phyloP scores from a whole-genome alignment of 208 protist species.

The Jaenimonas drosophilae region DNA sequence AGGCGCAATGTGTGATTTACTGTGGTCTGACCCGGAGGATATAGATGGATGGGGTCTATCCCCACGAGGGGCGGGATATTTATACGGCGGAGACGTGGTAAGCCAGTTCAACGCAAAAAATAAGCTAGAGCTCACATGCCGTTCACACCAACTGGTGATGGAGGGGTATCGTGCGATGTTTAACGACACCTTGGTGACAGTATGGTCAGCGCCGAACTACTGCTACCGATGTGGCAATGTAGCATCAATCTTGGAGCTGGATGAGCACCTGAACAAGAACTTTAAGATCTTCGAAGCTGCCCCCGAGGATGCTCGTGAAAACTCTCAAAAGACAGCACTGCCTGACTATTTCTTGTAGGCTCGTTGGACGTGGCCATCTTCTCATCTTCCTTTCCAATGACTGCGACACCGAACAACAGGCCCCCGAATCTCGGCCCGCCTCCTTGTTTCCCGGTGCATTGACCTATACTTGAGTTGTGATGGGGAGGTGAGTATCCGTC shows the following conservation, averaged over 20 bases:
- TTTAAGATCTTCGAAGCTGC: constrained; percentile 99
- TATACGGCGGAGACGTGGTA: constrained; percentile 98
- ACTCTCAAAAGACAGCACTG: constrained; percentile 41
- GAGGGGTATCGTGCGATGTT: constrained; percentile 95
- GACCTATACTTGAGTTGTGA: too few species aligned
- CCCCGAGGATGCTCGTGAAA: constrained; percentile 88
- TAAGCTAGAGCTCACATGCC: constrained; percentile 90
- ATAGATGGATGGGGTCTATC: constrained; percentile 95
- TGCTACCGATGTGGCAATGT: constrained; percentile 98
- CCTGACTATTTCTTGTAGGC: constrained; percentile 81
- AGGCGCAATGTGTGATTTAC: constrained; percentile 97
- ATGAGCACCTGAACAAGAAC: constrained; percentile 96
- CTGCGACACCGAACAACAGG: too few species aligned
- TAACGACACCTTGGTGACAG: constrained; percentile 90
- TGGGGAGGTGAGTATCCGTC: too few species aligned
- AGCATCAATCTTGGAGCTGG: constrained; percentile 96
- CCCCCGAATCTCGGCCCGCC: too few species aligned
- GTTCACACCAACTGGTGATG: constrained; percentile 95
- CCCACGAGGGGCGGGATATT: constrained; percentile 98
- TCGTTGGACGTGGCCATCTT: too few species aligned
- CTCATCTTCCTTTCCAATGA: not conserved
- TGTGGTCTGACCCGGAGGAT: constrained; percentile 97
- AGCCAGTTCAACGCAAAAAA: constrained; percentile 92
- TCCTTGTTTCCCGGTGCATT: too few species aligned
- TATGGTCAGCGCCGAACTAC: constrained; percentile 96